Evolutionary conservation across 768 basidiomycete genomes (phyloP), one percentile per base, ranked within the genome.

Genomic region (Phaeotremella skinneri): DNA sequence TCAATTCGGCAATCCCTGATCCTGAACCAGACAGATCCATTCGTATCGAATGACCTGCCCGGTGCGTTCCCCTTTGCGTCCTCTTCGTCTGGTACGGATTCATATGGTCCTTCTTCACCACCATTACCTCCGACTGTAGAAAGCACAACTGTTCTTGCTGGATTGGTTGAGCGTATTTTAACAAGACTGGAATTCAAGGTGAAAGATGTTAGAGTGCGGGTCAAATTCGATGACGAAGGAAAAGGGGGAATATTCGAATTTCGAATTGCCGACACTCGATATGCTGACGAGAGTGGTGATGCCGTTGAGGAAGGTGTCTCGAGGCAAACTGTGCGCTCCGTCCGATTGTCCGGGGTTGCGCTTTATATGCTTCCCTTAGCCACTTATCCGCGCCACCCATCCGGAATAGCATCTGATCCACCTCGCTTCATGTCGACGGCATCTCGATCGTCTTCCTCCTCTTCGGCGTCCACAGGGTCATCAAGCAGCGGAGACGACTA

Each of bases 1-100:
- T 90, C 90, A 1, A 76, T 91, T 48, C 83, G 83, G 66, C 75
- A 82, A 62, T 80, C 82, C 31, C 66, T 77, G 25, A 62, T 67
- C 13, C 50, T 73, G 0, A 61, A 50, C n/a, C 56, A 63, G 13
- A 68, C 49, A 14, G 70, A 70, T 48, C 71, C 71, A 1, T 69
- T 70, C 62, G 27, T 25, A 25, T 21, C 9, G 2, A 49, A 59
- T 43, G 69, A 67, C 26, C 29, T 69, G 20, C 67, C 73, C 11
- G 62, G 75, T 14, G 56, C 71, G 20, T 59, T 75, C 49, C 65
- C 68, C 26, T 65, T 52, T 57, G 51, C 50, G 32, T 14, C 54
- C 17, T 21, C 58, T 5, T 34, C 59, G 1, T 16, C 11, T 13
- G 27, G 21, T n/a, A n/a, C n/a, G n/a, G n/a, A n/a, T n/a, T n/a